These are phyloP conservation scores for Pseudogymnoascus sp. DNA, from an alignment of 2,329 filamentous ascomycete genomes.

Conservation along the genomic window DNA sequence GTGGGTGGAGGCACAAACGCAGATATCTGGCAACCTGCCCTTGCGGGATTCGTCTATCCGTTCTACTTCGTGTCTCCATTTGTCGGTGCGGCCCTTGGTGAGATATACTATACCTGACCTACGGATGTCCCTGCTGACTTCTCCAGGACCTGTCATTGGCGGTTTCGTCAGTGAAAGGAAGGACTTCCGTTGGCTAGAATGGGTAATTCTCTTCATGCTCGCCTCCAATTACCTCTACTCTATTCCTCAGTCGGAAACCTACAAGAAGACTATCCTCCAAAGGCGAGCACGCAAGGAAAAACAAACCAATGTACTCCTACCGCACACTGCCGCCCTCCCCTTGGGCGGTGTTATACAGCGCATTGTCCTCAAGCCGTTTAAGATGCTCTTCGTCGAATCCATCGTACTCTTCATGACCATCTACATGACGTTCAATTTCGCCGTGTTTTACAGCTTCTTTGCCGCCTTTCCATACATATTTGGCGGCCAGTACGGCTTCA, in stretches of 20 bases:
- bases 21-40: constrained; percentile 15
- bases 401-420: constrained; percentile 50
- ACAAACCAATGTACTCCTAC: neutral
- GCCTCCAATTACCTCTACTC: constrained; percentile 10
- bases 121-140: neutral
- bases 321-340: constrained; percentile 5
- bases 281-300: constrained; percentile 4
- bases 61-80: constrained; percentile 15
- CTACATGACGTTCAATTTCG: constrained; percentile 44
- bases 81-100: constrained; percentile 12
- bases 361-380: constrained; percentile 32
- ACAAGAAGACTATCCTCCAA: constrained; percentile 14
- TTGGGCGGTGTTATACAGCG: constrained; percentile 13
- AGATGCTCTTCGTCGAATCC: constrained; percentile 54
- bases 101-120: neutral
- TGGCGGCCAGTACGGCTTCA: constrained; percentile 35
- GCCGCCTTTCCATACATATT: constrained; percentile 43
- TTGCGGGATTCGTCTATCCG: constrained; percentile 4
- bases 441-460: constrained; percentile 46
- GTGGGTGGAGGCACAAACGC: constrained; percentile 16
- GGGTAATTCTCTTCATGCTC: constrained; percentile 12
- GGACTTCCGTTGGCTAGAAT: constrained; percentile 21
- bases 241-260: constrained; percentile 15
- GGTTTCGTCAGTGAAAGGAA: constrained; percentile 18
- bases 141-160: constrained; percentile 31